These are phyloP conservation scores for Beauveria brongniartii DNA, from an alignment of 2,329 filamentous ascomycete genomes.

Conservation along the genomic window DNA sequence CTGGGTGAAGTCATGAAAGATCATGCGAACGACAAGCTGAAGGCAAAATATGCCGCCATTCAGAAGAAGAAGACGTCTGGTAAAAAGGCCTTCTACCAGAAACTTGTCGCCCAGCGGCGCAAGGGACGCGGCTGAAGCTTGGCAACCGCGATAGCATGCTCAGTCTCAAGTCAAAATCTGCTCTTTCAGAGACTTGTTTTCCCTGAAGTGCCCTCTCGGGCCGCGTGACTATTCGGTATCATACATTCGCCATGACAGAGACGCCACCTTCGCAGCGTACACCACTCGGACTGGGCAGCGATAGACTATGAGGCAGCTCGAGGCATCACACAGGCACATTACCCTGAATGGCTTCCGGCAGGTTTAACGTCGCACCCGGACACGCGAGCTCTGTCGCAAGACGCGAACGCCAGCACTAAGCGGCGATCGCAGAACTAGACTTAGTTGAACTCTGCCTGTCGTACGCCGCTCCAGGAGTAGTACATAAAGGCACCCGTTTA, in stretches of 20 bases:
- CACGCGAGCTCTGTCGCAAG: neutral
- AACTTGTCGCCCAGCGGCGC: slow-evolving; percentile 46
- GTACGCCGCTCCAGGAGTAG: neutral
- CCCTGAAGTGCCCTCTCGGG: too few relatives aligned
- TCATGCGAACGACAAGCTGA: slow-evolving; percentile 58
- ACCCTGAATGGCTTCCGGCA: neutral
- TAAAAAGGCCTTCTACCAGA: slow-evolving; percentile 84
- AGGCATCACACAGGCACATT: neutral
- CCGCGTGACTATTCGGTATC: neutral
- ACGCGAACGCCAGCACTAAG: neutral
- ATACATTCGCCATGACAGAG: neutral
- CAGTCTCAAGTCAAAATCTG: too few relatives aligned
- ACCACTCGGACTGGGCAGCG: neutral
- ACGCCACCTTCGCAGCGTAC: neutral
- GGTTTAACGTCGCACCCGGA: neutral
- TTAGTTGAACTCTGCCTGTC: neutral
- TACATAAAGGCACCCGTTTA: neutral
- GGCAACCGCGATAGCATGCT: neutral
- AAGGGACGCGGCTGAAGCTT: slow-evolving; percentile 14
- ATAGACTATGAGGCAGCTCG: neutral
- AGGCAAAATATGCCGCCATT: slow-evolving; percentile 79
- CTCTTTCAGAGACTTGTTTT: neutral
- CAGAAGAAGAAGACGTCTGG: slow-evolving; percentile 77
- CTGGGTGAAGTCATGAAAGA: slow-evolving; percentile 66
- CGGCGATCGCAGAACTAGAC: neutral